Evolutionary conservation across 768 basidiomycete genomes (phyloP).

Genomic region (Suillus subalutaceus): DNA sequence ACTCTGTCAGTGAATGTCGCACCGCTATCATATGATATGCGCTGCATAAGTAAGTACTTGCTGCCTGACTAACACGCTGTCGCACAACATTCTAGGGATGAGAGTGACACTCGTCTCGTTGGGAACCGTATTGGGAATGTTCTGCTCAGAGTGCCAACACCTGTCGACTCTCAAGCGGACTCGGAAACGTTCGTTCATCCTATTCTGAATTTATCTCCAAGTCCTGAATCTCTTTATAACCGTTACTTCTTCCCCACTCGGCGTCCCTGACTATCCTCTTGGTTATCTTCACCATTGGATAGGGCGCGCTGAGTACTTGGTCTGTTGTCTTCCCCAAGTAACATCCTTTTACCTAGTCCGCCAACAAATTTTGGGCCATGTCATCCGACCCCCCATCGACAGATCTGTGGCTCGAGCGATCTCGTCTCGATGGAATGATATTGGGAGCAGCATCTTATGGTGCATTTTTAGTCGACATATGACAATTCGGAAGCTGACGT

Average conservation of each 20-base stretch:
- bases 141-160: not conserved
- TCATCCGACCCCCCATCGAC: not conserved
- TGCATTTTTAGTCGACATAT: not conserved
- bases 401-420: constrained; percentile 6
- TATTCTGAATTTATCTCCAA: not conserved
- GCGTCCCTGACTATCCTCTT: not conserved
- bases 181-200: not conserved
- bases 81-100: not conserved
- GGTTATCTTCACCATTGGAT: not conserved
- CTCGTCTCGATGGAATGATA: constrained; percentile 11
- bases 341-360: not conserved
- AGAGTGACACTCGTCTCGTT: not conserved
- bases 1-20: not conserved
- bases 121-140: not conserved
- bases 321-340: not conserved
- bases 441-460: constrained; percentile 14
- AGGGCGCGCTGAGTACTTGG: not conserved
- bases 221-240: not conserved
- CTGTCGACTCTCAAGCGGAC: not conserved
- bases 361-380: not conserved
- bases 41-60: not conserved
- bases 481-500: not conserved
- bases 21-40: not conserved
- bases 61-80: not conserved
- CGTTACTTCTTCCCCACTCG: not conserved